Conservation (phyloP, 1,284 basidiomycete species). For the Porogramme epimiltina region DNA sequence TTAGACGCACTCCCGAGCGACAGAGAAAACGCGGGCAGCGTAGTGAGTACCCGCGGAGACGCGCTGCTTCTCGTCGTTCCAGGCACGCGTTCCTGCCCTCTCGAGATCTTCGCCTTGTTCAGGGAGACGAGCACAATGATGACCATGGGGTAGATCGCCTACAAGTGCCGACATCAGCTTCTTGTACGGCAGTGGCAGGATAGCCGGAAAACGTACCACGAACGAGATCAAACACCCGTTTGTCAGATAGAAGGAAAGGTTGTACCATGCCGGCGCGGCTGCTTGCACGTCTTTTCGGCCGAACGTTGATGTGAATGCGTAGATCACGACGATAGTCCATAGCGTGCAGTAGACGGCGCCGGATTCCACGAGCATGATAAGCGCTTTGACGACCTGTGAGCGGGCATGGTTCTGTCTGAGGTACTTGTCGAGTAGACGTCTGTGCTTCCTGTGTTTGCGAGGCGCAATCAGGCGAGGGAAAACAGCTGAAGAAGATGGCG, state of each 20-base stretch:
- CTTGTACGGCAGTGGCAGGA: too few species aligned
- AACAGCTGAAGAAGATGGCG: not conserved
- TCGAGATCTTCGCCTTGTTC: not conserved
- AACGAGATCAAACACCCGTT: not conserved
- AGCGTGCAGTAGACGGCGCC: not conserved
- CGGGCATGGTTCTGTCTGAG: not conserved
- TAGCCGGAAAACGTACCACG: not conserved
- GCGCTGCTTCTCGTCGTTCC: not conserved
- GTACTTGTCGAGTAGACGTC: not conserved
- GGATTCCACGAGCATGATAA: not conserved
- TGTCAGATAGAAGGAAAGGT: not conserved
- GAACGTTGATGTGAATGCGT: not conserved
- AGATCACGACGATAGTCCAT: not conserved
- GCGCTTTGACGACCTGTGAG: not conserved
- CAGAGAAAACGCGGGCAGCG: not conserved
- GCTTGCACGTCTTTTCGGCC: not conserved
- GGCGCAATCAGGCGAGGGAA: not conserved
- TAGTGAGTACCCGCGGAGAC: not conserved
- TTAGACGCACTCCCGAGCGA: not conserved
- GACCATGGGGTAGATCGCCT: not conserved
- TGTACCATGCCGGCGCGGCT: not conserved
- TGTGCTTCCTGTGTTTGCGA: not conserved
- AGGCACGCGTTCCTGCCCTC: too few species aligned
- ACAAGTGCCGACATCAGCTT: too few species aligned
- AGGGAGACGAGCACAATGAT: not conserved